Evolutionary conservation across 257 asterid genomes (phyloP).

Genomic region (Dorcoceras hygrometricum): DNA sequence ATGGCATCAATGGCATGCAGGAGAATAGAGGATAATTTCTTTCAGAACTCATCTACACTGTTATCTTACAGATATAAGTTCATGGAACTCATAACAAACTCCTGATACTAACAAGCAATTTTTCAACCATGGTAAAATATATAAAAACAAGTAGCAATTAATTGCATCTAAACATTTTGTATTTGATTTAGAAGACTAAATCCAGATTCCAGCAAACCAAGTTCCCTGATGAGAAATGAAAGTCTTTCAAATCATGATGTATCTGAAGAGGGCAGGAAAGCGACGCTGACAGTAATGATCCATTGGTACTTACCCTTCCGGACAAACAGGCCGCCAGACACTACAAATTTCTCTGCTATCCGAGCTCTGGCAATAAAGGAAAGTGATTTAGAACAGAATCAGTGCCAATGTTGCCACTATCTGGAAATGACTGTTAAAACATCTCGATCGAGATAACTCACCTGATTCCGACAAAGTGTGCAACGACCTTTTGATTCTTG

Average conservation of each 20-base stretch:
- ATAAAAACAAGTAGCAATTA: too few species aligned
- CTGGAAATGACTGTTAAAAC: conserved; percentile 9
- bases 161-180: neutral
- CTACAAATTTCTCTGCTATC: conserved; percentile 63
- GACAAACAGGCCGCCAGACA: conserved; percentile 97
- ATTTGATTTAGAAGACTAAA: neutral
- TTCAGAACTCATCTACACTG: neutral
- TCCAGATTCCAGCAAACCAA: neutral
- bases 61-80: too few species aligned
- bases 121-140: too few species aligned
- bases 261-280: neutral
- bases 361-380: conserved; percentile 39
- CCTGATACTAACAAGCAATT: too few species aligned
- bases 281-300: neutral
- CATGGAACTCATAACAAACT: too few species aligned
- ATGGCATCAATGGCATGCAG: conserved; percentile 2
- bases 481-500: conserved; percentile 84
- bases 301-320: conserved; percentile 58
- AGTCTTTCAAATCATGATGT: neutral
- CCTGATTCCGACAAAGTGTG: conserved; percentile 80
- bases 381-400: conserved; percentile 21
- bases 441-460: conserved; percentile 23
- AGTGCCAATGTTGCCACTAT: conserved; percentile 17
- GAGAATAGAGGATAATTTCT: neutral
- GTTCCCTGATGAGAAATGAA: neutral